phyloP scores from a whole-genome alignment of 495 filamentous ascomycete genomes.

The Viridothelium virens region DNA sequence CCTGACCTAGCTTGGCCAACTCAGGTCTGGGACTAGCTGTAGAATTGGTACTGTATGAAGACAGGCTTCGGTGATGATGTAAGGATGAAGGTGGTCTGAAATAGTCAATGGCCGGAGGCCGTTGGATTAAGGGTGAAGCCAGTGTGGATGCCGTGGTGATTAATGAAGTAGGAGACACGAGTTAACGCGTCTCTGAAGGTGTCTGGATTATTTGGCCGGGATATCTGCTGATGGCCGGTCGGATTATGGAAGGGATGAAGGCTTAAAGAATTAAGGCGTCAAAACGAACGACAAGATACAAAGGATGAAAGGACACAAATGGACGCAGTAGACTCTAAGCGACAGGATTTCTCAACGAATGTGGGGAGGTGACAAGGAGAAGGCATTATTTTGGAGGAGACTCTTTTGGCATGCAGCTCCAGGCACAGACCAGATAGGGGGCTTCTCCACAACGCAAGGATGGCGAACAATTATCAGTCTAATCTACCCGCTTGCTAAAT shows the following conservation, averaged over 20 bases:
- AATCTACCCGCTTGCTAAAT: constrained; percentile 8
- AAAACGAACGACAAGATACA: neutral
- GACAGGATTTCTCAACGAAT: constrained; percentile 3
- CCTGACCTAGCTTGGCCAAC: constrained; percentile 8
- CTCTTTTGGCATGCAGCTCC: constrained; percentile 5
- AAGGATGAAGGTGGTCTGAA: constrained; percentile 7
- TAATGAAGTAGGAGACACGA: constrained; percentile 4
- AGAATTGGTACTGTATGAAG: constrained; percentile 9
- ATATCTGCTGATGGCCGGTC: neutral
- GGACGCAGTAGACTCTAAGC: neutral
- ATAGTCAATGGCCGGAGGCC: constrained; percentile 12
- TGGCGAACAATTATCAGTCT: constrained; percentile 12
- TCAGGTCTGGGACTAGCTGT: neutral
- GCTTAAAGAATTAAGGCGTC: neutral
- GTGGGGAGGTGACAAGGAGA: neutral
- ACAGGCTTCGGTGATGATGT: constrained; percentile 1
- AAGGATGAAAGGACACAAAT: neutral
- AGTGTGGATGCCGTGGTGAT: constrained; percentile 11
- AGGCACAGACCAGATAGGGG: constrained; percentile 11
- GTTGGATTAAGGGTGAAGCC: constrained; percentile 9
- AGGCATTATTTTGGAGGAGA: neutral
- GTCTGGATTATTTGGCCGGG: neutral
- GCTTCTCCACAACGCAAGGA: constrained; percentile 12
- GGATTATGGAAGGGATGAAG: neutral
- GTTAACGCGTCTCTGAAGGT: constrained; percentile 1